A percentile compares a stretch with the other conserved stretches of the same genome.
phyloP scores from a whole-genome alignment of 306 rosid species.

The Begonia peltatifolia region DNA sequence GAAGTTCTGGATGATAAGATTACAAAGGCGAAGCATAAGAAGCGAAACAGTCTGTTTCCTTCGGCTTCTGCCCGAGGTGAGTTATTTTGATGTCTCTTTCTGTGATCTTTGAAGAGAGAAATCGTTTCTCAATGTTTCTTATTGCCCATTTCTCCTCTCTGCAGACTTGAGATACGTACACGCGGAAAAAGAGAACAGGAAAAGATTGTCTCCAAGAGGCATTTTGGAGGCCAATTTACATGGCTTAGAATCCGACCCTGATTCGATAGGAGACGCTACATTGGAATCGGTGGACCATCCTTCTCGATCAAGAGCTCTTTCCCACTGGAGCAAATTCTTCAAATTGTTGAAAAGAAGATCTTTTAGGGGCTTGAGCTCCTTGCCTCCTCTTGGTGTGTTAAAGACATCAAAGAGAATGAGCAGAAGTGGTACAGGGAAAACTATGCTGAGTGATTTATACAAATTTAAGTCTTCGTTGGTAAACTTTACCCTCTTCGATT shows the following conservation, averaged over 20 bases:
- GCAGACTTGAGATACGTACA: slow-evolving; percentile 52
- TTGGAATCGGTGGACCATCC: slow-evolving; percentile 12
- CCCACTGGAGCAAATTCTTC: slow-evolving; percentile 31
- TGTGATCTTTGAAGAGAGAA: not conserved
- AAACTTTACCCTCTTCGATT: slow-evolving; percentile 34
- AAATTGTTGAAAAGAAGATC: slow-evolving; percentile 31
- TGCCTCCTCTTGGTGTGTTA: slow-evolving; percentile 35
- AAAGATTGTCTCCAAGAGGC: slow-evolving; percentile 62
- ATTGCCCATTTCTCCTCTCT: slow-evolving; percentile 6
- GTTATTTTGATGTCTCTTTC: not conserved
- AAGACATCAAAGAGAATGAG: slow-evolving; percentile 37
- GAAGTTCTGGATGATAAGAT: slow-evolving; percentile 9
- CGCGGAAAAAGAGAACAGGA: slow-evolving; percentile 50
- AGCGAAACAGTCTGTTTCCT: slow-evolving; percentile 10
- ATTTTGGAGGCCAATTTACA: slow-evolving; percentile 44
- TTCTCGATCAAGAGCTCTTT: slow-evolving; percentile 19
- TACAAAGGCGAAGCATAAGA: slow-evolving; percentile 6
- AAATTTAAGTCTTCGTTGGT: slow-evolving; percentile 36
- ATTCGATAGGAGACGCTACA: slow-evolving; percentile 9
- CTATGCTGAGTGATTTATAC: slow-evolving; percentile 16
- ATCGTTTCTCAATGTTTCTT: no score
- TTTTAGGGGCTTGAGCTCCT: slow-evolving; percentile 29
- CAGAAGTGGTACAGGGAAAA: slow-evolving; percentile 32
- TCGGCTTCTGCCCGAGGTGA: slow-evolving; percentile 40
- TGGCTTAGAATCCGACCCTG: slow-evolving; percentile 17